These are phyloP conservation scores for Cicer arietinum DNA, from an alignment of 306 rosid species.

Conservation along the genomic window DNA sequence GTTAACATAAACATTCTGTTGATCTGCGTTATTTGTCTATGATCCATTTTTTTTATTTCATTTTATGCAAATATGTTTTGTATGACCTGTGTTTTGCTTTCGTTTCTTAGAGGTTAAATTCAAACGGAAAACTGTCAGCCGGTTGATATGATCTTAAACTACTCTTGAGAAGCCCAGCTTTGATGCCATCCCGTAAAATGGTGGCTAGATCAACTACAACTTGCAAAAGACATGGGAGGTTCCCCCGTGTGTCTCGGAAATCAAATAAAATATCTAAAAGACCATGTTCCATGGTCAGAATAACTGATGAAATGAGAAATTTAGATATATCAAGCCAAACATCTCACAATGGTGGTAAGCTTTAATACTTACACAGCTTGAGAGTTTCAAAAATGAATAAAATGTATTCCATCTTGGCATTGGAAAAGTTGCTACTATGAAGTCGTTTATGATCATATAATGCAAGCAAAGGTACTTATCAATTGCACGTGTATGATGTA, in stretches of 20 bases:
- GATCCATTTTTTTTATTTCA: conserved; percentile 12
- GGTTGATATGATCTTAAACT: conserved; percentile 27
- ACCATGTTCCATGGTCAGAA: conserved; percentile 18
- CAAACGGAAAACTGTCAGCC: conserved; percentile 7
- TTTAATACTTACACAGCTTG: conserved; percentile 5
- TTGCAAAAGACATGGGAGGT: conserved; percentile 36
- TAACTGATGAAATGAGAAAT: conserved; percentile 23
- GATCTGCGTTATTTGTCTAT: conserved; percentile 3
- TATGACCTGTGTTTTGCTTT: conserved; percentile 15
- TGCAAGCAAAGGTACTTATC: background rate
- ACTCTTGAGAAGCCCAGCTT: conserved; percentile 18
- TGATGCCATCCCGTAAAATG: conserved; percentile 31
- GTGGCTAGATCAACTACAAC: conserved; percentile 36
- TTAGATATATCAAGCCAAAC: conserved; percentile 26
- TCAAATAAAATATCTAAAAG: conserved; percentile 42
- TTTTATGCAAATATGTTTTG: conserved; percentile 22
- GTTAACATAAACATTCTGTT: background rate
- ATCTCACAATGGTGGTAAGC: conserved; percentile 42
- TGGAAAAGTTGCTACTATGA: background rate
- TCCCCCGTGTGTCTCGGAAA: conserved; percentile 36
- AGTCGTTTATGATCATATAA: conserved; percentile 1
- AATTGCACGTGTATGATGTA: conserved; percentile 20
- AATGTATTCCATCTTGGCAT: conserved; percentile 5
- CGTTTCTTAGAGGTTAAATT: conserved; percentile 10
- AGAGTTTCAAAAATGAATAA: background rate